Base-by-base conservation (phyloP, 306 rosid species). In the Abrus precatorius region DNA sequence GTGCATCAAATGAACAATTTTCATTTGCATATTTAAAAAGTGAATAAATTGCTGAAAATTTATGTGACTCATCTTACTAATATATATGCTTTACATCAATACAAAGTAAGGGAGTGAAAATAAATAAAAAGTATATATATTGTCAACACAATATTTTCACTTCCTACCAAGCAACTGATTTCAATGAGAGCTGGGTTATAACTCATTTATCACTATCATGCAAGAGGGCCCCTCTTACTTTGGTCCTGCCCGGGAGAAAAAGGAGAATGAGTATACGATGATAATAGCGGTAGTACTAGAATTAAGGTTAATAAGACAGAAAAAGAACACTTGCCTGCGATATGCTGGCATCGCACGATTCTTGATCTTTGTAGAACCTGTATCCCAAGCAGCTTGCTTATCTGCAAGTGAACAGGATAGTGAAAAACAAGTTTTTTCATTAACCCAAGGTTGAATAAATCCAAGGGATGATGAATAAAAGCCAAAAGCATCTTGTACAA, bases 151-250 rank as follows among this genome's bases (percentile, higher is more conserved):
- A 64, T 75, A 41, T n/a, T 43, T 50, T 80, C 48, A 27, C 60
- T 68, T 71, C 65, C 80, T 36, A 45, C 8, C 6, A 38, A 69
- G 36, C 62, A 57, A 52, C 69, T 59, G 32, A 45, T 68, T 49
- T 30, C 45, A 55, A 13, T 20, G 38, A 65, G 27, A 75, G 71
- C 52, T 7, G 60, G 54, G 45, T 56, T 72, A 57, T 61, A 44
- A 43, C 59, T 75, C 87, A 49, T 43, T 84, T 5, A 60, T 74
- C 97, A 1, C 86, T 82, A 84, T 88, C 89, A 73, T 80, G 91
- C 85, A 93, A 84, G 75, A 90, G 76, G 12, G 86, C 97, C 27
- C 97, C 98, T 80, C 97, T 85, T 65, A 90, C 86, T 84, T 88
- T 93, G 60, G 97, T 85, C 89, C 98, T 90, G 95, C 80, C 32